Base-by-base conservation (phyloP, 495 filamentous ascomycete genomes). In the Friedmanniomyces simplex region DNA sequence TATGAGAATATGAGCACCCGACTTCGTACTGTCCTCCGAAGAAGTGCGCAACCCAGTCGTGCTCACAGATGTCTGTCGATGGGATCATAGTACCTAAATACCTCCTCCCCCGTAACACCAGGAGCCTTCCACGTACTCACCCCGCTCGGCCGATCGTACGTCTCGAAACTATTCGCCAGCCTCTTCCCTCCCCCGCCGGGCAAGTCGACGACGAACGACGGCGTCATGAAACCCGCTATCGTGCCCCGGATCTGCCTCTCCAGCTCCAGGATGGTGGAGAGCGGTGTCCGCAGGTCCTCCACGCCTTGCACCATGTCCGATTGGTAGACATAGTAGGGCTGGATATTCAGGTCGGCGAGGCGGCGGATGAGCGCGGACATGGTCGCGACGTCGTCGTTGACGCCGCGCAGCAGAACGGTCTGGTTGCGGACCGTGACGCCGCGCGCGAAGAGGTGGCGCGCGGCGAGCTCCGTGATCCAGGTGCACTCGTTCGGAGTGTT, bases 141-240 rank as follows among this genome's bases (percentile, higher is more conserved):
- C n/a, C 80, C 79, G 6, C 71, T 76, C 1, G 60, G 47, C 11
- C 63, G 68, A 59, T 80, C 73, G 63, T 84, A 83, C 6, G 67
- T 71, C 54, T 76, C 65, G 61, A 71, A 75, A 7, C 73, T 72
- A 37, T 71, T 72, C 4, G 77, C 77, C 4, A 79, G 71, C 39
- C 81, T 73, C 68, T 84, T 83, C 12, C 81, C 81, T 6, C 80
- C 81, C 13, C 80, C 79, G 6, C 74, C 79, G 1, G 81, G 81
- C 22, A 83, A 71, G 64, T 84, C 81, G 42, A 82, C 79, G 12
- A 84, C 75, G 65, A 80, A 82, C 16, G 72, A 71, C 0, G 81
- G 81, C 60, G 73, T 78, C 72, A 77, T 73, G 69, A 82, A 83
- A 6, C 81, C 80, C 0, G 78, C 79, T 48, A 81, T 78, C 0